Base-by-base conservation (phyloP, 1,284 basidiomycete genomes). In the Ceratobasidium sp. region DNA sequence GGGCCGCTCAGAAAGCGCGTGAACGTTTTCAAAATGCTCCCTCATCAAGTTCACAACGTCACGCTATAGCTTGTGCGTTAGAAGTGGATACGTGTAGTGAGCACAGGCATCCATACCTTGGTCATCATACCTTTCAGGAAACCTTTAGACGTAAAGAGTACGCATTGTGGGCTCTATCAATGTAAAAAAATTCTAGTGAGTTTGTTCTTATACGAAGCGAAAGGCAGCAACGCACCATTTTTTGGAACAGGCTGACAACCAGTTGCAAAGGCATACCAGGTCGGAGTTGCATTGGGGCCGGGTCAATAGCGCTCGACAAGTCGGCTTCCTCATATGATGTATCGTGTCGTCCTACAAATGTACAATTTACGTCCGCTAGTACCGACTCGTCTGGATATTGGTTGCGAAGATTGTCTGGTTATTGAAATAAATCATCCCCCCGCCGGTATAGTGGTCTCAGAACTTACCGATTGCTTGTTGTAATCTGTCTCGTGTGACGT, bases 241-340 rank as follows among this genome's bases (percentile, higher is more conserved):
- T 92, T 83, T 92, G 91, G 85, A 93, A 93, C 88, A 91, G 91
- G 81, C 86, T 89, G 44, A 93, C 90, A 10, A 93, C 90, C 20
- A 92, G 84, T 81, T 93, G 91, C 80, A 91, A 87, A 3, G 92
- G 91, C 20, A 91, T 89, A 79, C 92, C 90, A 81, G 90, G 89
- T 59, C 91, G 86, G 76, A 93, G 85, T 78, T 92, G 90, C 77
- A 93, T 85, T 1, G 90, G 85, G 0, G 90, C 87, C 77, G 89
- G 88, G 81, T 92, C 91, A 3, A 92, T 83, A 46, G 89, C 83
- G 2, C 82, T 79, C 1, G 89, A 89, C 59, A 92, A 83, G 81
- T 92, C 86, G 15, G 89, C 81, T 52, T 85, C 80, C 67, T 84
- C 81, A 17, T 84, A 66, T 42, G 83, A 26, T 26, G 62, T 64